Evolutionary conservation across 78 protist genomes (phyloP), one percentile per base, ranked within the genome.

Genomic region (Dictyostelium capitatum): DNA sequence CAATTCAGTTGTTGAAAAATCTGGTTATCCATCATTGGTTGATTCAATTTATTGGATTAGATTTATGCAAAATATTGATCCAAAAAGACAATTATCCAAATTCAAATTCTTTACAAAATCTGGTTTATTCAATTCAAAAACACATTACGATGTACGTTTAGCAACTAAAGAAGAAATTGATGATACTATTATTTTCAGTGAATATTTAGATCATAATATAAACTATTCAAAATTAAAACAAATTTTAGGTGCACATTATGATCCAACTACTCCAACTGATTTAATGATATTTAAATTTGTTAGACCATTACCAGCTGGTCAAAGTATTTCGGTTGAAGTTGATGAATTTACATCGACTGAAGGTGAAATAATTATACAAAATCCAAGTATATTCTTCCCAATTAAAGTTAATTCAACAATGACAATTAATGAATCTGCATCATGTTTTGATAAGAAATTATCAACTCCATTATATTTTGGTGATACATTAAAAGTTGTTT

Each of bases 141-240:
- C 65, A 0, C 4, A 14, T n/a, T 57, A 50, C 37, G 82, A 87
- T 17, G 12, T 77, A 6, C 93, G 93, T 87, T 51, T 87, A 65
- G 84, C 93, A 41, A 77, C 93, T 2, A 48, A 43, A 30, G 93
- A 74, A 11, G 93, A 87, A 70, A 48, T 87, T 65, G 91, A 46
- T 19, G 37, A 56, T 4, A 62, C 77, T 12, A 6, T 87, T 0
- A 43, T 54, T 4, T 51, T 17, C 46, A 32, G 17, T 37, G 37
- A 37, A 28, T 3, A 9, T 20, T 30, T 37, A 7, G 65, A 37
- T 19, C 56, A 48, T 15, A 54, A 51, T 19, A 32, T 20, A 1
- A 54, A 79, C 54, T 54, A 51, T 17, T 19, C 28, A 37, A 28
- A 50, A 48, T 11, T 43, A 17, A 37, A 43, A 32, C 46, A 10